A percentile compares a stretch with the other conserved stretches of the same genome.
Conservation (phyloP, 106 monocot species). For the Vanilla planifolia region DNA sequence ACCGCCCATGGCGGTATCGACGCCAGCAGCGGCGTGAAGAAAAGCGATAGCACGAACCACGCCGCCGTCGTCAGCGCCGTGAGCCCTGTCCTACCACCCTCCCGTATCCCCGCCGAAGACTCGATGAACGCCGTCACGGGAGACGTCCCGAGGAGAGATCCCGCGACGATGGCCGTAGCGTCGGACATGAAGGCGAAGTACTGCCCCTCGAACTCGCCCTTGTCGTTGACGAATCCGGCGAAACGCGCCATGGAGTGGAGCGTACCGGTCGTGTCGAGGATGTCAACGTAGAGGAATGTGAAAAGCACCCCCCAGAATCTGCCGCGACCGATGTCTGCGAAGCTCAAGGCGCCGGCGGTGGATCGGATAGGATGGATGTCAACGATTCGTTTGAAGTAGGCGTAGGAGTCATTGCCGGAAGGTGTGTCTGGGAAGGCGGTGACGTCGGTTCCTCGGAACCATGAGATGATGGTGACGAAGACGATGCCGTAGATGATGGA, state of each 20-base stretch:
- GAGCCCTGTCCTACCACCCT: constrained; percentile 33
- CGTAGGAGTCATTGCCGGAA: constrained; percentile 18
- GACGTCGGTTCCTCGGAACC: constrained; percentile 38
- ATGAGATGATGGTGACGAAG: constrained; percentile 32
- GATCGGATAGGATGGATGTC: constrained; percentile 25
- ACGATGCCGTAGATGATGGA: constrained; percentile 42
- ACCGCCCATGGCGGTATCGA: constrained; percentile 42
- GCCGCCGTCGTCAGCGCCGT: constrained; percentile 30
- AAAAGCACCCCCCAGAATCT: constrained; percentile 35
- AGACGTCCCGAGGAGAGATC: constrained; percentile 29
- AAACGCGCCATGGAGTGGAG: constrained; percentile 37
- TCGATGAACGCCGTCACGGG: constrained; percentile 40
- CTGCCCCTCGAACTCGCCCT: constrained; percentile 44
- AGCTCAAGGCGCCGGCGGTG: constrained; percentile 30
- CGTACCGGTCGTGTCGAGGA: constrained; percentile 37
- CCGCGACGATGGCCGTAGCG: constrained; percentile 22
- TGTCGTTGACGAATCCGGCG: constrained; percentile 32
- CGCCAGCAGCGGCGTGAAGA: constrained; percentile 41
- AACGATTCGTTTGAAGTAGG: constrained; percentile 33
- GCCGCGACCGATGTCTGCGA: constrained; percentile 9
- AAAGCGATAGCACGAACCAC: constrained; percentile 23
- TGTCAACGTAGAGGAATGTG: constrained; percentile 38
- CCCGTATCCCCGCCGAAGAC: constrained; percentile 32
- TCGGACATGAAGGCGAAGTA: constrained; percentile 47
- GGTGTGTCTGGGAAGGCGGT: constrained; percentile 28